Evolutionary conservation across 2,329 filamentous ascomycete species (phyloP), one percentile per base, ranked within the genome.

Genomic region (Apiospora arundinis): DNA sequence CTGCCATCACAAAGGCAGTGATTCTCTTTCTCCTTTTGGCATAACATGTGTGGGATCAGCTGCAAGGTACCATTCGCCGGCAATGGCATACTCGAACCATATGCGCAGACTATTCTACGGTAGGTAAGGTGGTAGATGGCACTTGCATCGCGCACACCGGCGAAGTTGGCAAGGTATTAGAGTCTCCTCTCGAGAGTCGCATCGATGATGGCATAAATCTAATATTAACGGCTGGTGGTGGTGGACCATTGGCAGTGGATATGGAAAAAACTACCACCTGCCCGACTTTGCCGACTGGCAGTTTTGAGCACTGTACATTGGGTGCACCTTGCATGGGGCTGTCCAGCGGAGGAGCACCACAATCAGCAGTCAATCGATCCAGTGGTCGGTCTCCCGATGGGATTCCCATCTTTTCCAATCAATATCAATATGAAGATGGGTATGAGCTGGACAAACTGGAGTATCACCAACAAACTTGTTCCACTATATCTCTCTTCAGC

Each of bases 131-230:
- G 42, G 42, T 40, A 63, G 32, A 40, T 40, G 56, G 21, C 28
- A 40, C 18, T 40, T n/a, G 32, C 56, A 63, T 63, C 9, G 21
- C 4, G 32, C 32, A 63, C 56, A 63, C 28, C 32, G 32, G 28
- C 32, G 14, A n/a, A 12, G 52, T 32, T 37, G 28, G 52, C 9
- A 37, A 32, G 18, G 18, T 1, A 32, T 60, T 60, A 14, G 52
- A 63, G 28, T 40, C 18, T 32, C 32, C 37, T n/a, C 9, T 40
- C 16, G 16, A 40, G 18, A 45, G 56, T 63, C 9, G 32, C 56
- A 63, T 63, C 32, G 56, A 40, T 63, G 56, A 63, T 63, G 56
- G 56, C 32, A 63, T 63, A 14, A 32, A 63, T 60, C 52, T 60
- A 60, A 60, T 60, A 60, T 60, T 60, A 32, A 32, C 32, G 32